A percentile compares a stretch with the other conserved stretches of the same genome.
Evolutionary conservation across 2,329 filamentous ascomycete species (phyloP).

Genomic region (Cytospora mali): DNA sequence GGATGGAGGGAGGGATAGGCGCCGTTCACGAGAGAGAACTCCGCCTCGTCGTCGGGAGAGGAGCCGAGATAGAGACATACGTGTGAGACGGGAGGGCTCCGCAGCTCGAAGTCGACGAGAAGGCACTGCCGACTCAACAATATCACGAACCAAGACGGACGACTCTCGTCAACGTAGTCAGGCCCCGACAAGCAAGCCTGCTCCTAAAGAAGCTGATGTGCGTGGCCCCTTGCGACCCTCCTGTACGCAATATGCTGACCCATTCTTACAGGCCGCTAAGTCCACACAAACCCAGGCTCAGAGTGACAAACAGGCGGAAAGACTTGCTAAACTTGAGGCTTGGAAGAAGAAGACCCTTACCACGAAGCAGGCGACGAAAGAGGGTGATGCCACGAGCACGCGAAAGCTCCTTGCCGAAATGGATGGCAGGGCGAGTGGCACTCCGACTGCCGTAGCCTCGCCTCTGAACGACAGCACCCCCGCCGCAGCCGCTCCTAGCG

Average conservation of each 20-base stretch:
- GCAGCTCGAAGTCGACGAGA: constrained; percentile 65
- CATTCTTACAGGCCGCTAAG: constrained; percentile 54
- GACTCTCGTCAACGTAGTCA: constrained; percentile 60
- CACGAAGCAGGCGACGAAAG: constrained; percentile 64
- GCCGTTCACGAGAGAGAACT: constrained; percentile 65
- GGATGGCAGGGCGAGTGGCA: constrained; percentile 66
- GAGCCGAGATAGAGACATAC: constrained; percentile 68
- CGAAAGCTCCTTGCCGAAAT: constrained; percentile 72
- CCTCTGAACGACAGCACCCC: constrained; percentile 53
- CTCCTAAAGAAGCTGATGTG: constrained; percentile 59
- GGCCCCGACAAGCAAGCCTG: constrained; percentile 51
- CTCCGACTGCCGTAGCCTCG: constrained; percentile 35
- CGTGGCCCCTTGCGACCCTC: constrained; percentile 36
- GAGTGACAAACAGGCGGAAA: constrained; percentile 76
- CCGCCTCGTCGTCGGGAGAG: constrained; percentile 59
- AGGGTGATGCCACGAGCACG: constrained; percentile 68
- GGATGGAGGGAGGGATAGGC: constrained; percentile 61
- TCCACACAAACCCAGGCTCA: constrained; percentile 53
- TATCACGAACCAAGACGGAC: constrained; percentile 64
- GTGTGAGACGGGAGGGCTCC: constrained; percentile 73
- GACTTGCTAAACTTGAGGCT: constrained; percentile 79
- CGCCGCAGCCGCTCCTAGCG: constrained; percentile 49
- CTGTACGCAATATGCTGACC: constrained; percentile 31
- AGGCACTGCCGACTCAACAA: constrained; percentile 69
- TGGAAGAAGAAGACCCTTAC: constrained; percentile 91